These are phyloP conservation scores for Starmerella apis DNA, from an alignment of 805 yeast genomes.

Conservation along the genomic window DNA sequence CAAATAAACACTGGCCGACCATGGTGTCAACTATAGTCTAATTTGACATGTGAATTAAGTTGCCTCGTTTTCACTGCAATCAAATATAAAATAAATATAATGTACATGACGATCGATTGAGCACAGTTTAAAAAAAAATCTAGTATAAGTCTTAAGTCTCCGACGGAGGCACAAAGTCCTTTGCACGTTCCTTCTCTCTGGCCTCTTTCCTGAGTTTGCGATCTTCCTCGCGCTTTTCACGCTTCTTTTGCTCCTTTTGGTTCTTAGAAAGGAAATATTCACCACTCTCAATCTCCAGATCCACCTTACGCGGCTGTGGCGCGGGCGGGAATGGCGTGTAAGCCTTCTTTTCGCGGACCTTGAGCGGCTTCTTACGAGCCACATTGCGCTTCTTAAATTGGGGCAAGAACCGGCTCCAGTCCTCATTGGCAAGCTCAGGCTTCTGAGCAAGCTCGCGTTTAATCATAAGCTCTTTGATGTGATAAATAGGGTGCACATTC, in stretches of 20 bases:
- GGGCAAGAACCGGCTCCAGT: constrained; percentile 93
- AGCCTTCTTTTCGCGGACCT: constrained; percentile 55
- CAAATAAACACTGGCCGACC: constrained; percentile 66
- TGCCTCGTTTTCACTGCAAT: neutral
- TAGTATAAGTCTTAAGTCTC: constrained; percentile 34
- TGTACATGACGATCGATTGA: no score
- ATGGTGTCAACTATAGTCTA: constrained; percentile 59
- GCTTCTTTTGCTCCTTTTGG: constrained; percentile 62
- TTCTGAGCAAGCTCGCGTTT: constrained; percentile 88
- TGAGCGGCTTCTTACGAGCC: constrained; percentile 79
- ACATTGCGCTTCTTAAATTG: constrained; percentile 94
- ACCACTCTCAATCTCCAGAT: constrained; percentile 94
- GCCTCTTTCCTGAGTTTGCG: constrained; percentile 60
- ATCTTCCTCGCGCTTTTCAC: constrained; percentile 66
- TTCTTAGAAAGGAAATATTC: constrained; percentile 87
- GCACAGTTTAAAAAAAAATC: no score
- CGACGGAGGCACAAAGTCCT: constrained; percentile 78
- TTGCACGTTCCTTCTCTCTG: constrained; percentile 58
- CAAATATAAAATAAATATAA: neutral
- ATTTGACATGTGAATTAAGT: no score
- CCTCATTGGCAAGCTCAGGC: constrained; percentile 91
- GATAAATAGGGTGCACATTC: constrained; percentile 94
- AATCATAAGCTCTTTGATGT: constrained; percentile 94
- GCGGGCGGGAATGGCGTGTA: constrained; percentile 99
- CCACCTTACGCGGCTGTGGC: constrained; percentile 92